Evolutionary conservation across 257 asterid genomes (phyloP).

Genomic region (Solanum ahanhuiri): DNA sequence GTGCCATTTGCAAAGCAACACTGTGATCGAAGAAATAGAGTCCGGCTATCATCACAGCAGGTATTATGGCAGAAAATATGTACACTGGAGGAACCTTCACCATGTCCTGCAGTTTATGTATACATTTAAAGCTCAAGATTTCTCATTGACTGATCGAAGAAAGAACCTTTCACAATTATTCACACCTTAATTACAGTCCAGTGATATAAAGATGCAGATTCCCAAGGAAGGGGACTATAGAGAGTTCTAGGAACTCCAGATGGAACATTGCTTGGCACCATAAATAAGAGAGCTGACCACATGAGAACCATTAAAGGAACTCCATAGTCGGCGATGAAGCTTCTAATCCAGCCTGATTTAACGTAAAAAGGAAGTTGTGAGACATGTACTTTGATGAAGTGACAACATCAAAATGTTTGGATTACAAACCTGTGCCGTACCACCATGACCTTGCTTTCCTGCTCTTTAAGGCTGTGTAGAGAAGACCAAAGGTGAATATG

Average conservation of each 20-base stretch:
- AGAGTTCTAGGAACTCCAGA: constrained; percentile 5
- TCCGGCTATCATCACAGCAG: constrained; percentile 50
- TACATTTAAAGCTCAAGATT: background rate
- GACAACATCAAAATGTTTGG: background rate
- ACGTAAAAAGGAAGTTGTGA: background rate
- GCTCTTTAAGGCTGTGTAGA: constrained; percentile 3
- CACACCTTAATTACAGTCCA: constrained; percentile 4
- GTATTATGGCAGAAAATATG: constrained; percentile 38
- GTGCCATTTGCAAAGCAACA: constrained; percentile 52
- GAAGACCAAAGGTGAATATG: constrained; percentile 3
- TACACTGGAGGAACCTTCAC: constrained; percentile 30
- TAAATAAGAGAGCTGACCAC: constrained; percentile 1
- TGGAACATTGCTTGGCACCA: constrained; percentile 1
- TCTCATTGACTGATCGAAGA: background rate
- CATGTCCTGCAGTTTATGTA: constrained; percentile 35
- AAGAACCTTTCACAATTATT: background rate
- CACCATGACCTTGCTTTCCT: constrained; percentile 11
- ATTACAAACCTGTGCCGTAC: constrained; percentile 1
- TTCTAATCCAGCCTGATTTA: background rate
- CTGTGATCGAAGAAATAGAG: constrained; percentile 62
- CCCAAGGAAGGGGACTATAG: constrained; percentile 9
- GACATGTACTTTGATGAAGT: background rate
- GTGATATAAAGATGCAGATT: constrained; percentile 1
- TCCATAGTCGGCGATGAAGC: constrained; percentile 6
- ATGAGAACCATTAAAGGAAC: constrained; percentile 8